Percentiles rank a stretch among this genome's conserved stretches.
Conservation (phyloP, 768 basidiomycete species). For the Tremella fuciformis region DNA sequence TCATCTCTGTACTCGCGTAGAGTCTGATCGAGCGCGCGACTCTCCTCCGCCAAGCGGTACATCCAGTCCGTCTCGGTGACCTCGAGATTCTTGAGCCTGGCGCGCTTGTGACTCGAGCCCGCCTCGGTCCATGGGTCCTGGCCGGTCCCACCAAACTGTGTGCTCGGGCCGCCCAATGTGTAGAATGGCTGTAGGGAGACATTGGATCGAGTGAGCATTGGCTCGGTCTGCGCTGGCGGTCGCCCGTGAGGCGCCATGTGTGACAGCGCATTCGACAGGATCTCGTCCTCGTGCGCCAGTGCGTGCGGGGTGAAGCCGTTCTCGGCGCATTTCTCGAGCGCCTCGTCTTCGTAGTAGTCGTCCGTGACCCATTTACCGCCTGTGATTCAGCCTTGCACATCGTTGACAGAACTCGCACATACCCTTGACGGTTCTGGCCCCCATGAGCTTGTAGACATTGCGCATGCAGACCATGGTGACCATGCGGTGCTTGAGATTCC, state of each 20-base stretch:
- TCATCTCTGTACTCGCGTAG: slow-evolving; percentile 47
- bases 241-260: slow-evolving; percentile 52
- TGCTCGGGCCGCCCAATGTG: slow-evolving; percentile 87
- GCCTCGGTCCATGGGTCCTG: slow-evolving; percentile 86
- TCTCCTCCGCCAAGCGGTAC: slow-evolving; percentile 68
- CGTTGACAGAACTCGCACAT: slow-evolving; percentile 39
- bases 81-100: slow-evolving; percentile 71
- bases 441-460: slow-evolving; percentile 91
- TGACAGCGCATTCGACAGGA: slow-evolving; percentile 70
- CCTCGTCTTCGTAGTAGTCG: slow-evolving; percentile 91
- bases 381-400: slow-evolving; percentile 46
- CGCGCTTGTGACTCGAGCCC: slow-evolving; percentile 79
- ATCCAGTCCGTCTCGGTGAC: slow-evolving; percentile 92
- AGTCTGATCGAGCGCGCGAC: slow-evolving; percentile 60
- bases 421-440: slow-evolving; percentile 86
- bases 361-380: slow-evolving; percentile 90
- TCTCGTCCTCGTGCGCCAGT: slow-evolving; percentile 54
- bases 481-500: slow-evolving; percentile 81
- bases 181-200: slow-evolving; percentile 64
- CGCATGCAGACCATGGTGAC: slow-evolving; percentile 90
- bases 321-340: slow-evolving; percentile 69
- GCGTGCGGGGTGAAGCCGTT: slow-evolving; percentile 80
- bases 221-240: slow-evolving; percentile 49
- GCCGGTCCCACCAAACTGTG: slow-evolving; percentile 79
- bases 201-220: slow-evolving; percentile 12